Evolutionary conservation across 108 stramenopile species (phyloP).

Genomic region (Skeletonema tropicum): DNA sequence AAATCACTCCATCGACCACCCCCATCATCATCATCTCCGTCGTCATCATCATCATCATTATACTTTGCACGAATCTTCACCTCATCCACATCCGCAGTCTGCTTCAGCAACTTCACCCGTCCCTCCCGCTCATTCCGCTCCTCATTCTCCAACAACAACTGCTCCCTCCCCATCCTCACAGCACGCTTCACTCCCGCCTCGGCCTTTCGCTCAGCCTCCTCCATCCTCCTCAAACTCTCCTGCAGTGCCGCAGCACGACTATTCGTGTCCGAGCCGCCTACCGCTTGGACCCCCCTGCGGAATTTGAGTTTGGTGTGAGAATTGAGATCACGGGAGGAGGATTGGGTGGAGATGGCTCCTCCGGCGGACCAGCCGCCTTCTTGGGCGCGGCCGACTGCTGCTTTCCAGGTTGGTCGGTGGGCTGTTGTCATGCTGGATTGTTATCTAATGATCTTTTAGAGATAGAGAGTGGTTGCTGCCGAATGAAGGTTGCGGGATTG

Average conservation of each 20-base stretch:
- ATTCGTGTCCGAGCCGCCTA: conserved; percentile 38
- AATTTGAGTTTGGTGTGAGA: conserved; percentile 90
- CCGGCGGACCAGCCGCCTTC: conserved; percentile 88
- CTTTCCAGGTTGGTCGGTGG: conserved; percentile 94
- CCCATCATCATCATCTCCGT: conserved; percentile 50
- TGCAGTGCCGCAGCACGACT: conserved; percentile 55
- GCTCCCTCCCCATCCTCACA: conserved; percentile 42
- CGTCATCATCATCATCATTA: conserved; percentile 64
- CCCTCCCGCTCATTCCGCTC: conserved; percentile 68
- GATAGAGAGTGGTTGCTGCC: too few relatives aligned
- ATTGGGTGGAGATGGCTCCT: conserved; percentile 60
- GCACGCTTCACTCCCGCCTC: conserved; percentile 45
- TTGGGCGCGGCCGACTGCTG: conserved; percentile 86
- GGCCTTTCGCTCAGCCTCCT: conserved; percentile 74
- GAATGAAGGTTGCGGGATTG: too few relatives aligned
- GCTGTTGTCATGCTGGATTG: conserved; percentile 83
- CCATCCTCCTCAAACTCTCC: conserved; percentile 81
- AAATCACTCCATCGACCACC: conserved; percentile 60
- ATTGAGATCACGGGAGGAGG: conserved; percentile 66
- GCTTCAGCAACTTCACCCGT: conserved; percentile 70
- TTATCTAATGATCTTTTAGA: too few relatives aligned
- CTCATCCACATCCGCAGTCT: conserved; percentile 84
- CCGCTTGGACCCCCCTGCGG: conserved; percentile 66
- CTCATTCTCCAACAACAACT: conserved; percentile 43
- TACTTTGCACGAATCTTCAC: conserved; percentile 56